A percentile compares a stretch with the other conserved stretches of the same genome.
Evolutionary conservation across 805 yeast genomes (phyloP).

Genomic region (Wickerhamomyces hampshirensis): DNA sequence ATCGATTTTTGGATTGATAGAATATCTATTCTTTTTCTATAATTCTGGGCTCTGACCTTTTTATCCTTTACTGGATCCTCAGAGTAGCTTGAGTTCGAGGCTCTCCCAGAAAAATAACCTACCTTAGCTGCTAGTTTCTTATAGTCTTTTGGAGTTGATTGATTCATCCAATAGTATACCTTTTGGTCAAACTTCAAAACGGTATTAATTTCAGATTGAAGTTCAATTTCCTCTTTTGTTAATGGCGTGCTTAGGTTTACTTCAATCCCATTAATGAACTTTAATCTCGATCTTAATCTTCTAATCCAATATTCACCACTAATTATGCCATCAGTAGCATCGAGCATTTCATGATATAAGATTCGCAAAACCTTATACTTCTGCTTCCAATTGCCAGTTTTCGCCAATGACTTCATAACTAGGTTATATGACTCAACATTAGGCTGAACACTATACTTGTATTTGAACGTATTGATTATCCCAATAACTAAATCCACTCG

Average conservation of each 20-base stretch:
- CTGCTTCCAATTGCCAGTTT: slow-evolving; percentile 27
- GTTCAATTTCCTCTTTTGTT: slow-evolving; percentile 10
- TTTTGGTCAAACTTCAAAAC: slow-evolving; percentile 2
- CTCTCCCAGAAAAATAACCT: slow-evolving; percentile 13
- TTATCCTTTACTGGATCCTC: slow-evolving; percentile 1
- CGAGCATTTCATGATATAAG: slow-evolving; percentile 21
- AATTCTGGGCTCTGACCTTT: slow-evolving; percentile 8
- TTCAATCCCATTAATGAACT: slow-evolving; percentile 14
- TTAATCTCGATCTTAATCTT: slow-evolving; percentile 18
- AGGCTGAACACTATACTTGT: slow-evolving; percentile 26
- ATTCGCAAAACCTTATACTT: slow-evolving; percentile 23
- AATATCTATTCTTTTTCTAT: slow-evolving; percentile 22
- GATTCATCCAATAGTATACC: slow-evolving; percentile 8
- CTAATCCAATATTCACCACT: slow-evolving; percentile 24
- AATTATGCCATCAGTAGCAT: slow-evolving; percentile 12
- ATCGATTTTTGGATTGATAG: slow-evolving; percentile 26
- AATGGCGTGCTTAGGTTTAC: slow-evolving; percentile 17
- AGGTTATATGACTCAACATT: slow-evolving; percentile 28
- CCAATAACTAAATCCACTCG: slow-evolving; percentile 32
- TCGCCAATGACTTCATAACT: slow-evolving; percentile 31
- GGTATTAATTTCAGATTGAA: slow-evolving; percentile 1
- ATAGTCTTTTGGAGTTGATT: neutral
- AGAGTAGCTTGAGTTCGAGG: neutral
- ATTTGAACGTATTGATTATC: slow-evolving; percentile 28
- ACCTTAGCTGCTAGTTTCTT: slow-evolving; percentile 7